phyloP scores from a whole-genome alignment of 257 asterid species.

The Rhazya stricta region DNA sequence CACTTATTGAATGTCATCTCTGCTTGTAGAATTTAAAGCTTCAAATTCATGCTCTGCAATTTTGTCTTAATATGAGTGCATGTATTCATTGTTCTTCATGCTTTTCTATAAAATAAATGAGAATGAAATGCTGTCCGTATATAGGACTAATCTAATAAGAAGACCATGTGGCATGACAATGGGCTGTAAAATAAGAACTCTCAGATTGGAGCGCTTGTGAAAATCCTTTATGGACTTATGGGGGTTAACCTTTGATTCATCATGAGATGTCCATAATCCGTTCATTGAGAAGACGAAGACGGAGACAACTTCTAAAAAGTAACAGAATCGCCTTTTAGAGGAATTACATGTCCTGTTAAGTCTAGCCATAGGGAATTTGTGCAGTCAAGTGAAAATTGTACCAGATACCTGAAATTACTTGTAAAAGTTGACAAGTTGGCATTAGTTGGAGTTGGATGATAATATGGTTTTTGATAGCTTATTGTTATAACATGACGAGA shows the following conservation, averaged over 20 bases:
- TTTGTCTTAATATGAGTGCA: not conserved
- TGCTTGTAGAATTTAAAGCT: not conserved
- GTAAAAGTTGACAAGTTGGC: not conserved
- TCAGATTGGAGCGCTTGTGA: not conserved
- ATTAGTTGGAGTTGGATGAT: not conserved
- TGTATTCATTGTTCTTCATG: not conserved
- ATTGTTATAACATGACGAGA: not conserved
- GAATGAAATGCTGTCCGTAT: not conserved
- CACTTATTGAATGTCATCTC: not conserved
- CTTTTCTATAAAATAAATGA: not conserved
- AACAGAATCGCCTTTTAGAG: not conserved
- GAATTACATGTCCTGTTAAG: not conserved
- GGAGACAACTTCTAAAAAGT: not conserved
- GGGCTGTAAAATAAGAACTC: not conserved
- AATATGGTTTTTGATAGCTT: not conserved
- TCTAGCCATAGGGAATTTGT: not conserved
- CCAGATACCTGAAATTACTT: slow-evolving; percentile 2
- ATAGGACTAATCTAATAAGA: not conserved
- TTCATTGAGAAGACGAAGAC: not conserved
- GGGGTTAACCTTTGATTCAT: not conserved
- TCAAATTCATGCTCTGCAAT: not conserved
- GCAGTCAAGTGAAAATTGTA: not conserved
- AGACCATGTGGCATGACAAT: not conserved
- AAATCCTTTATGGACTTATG: not conserved
- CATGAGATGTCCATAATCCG: not conserved